These are phyloP conservation scores for Ilyonectria destructans DNA, from an alignment of 2,329 filamentous ascomycete species.

Conservation along the genomic window DNA sequence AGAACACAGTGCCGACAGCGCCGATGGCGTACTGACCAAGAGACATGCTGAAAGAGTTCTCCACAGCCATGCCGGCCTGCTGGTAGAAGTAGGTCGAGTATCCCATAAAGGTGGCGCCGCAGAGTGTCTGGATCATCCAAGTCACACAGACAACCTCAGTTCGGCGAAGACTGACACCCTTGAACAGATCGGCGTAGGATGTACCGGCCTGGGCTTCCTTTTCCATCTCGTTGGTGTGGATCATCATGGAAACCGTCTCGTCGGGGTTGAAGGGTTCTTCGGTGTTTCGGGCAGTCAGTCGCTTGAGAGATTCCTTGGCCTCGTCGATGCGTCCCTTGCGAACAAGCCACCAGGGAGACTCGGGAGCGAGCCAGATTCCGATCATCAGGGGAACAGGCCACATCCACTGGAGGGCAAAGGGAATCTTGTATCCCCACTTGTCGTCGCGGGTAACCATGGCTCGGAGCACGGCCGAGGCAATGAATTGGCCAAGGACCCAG, in stretches of 20 bases:
- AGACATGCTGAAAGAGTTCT: slow-evolving; percentile 58
- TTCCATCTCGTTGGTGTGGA: slow-evolving; percentile 67
- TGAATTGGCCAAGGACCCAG: slow-evolving; percentile 66
- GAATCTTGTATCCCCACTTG: slow-evolving; percentile 64
- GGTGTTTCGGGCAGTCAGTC: slow-evolving; percentile 59
- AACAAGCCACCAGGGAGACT: slow-evolving; percentile 68
- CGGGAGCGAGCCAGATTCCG: slow-evolving; percentile 62
- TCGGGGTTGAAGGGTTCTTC: slow-evolving; percentile 56
- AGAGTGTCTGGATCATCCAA: slow-evolving; percentile 60
- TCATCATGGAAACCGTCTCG: slow-evolving; percentile 66
- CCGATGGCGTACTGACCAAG: slow-evolving; percentile 63
- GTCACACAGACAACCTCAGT: slow-evolving; percentile 64
- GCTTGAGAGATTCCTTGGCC: slow-evolving; percentile 57
- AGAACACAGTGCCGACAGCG: slow-evolving; percentile 61
- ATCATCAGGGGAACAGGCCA: slow-evolving; percentile 64
- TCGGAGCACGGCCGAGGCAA: slow-evolving; percentile 61
- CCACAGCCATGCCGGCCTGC: slow-evolving; percentile 59
- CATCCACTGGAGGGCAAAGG: slow-evolving; percentile 66
- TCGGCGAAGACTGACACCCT: slow-evolving; percentile 61
- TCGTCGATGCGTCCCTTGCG: slow-evolving; percentile 58
- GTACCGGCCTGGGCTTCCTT: slow-evolving; percentile 58
- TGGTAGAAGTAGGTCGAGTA: slow-evolving; percentile 71
- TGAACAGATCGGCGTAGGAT: slow-evolving; percentile 65
- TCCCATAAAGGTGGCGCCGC: slow-evolving; percentile 65
- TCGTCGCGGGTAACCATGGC: slow-evolving; percentile 56